Evolutionary conservation across 306 rosid genomes (phyloP).

Genomic region (Erythrophleum fordii): DNA sequence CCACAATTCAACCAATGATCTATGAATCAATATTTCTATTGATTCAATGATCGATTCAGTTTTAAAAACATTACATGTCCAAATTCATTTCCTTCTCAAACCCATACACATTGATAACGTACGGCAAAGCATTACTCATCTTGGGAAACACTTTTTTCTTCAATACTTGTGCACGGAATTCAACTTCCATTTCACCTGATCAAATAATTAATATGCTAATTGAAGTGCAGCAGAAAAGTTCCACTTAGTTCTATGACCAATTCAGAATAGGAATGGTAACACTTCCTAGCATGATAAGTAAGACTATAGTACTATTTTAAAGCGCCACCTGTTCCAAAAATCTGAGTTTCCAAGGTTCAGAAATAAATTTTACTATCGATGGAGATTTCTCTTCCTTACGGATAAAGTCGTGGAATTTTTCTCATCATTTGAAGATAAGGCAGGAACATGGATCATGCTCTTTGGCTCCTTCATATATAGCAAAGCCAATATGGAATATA

Average conservation of each 20-base stretch:
- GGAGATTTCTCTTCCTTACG: neutral
- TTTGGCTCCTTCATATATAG: neutral
- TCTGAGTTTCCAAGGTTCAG: neutral
- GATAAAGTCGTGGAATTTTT: neutral
- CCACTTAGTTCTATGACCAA: no score
- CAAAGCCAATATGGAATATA: neutral
- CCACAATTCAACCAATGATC: no score
- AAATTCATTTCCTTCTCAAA: neutral
- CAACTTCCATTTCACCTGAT: neutral
- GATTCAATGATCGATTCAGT: no score
- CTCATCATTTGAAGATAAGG: neutral
- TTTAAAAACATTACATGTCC: no score
- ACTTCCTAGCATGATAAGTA: neutral
- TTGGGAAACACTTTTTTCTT: neutral
- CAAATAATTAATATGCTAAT: no score
- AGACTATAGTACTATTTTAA: neutral
- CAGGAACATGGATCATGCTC: conserved; percentile 3
- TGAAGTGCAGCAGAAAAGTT: no score
- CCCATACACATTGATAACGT: neutral
- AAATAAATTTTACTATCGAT: neutral
- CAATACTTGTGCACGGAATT: neutral
- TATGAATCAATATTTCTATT: no score
- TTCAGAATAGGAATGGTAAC: neutral
- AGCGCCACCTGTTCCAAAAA: neutral
- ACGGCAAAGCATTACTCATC: neutral